A percentile compares a stretch with the other conserved stretches of the same genome.
phyloP scores from a whole-genome alignment of 2,329 filamentous ascomycete species.

The Hymenoscyphus fraxineus region DNA sequence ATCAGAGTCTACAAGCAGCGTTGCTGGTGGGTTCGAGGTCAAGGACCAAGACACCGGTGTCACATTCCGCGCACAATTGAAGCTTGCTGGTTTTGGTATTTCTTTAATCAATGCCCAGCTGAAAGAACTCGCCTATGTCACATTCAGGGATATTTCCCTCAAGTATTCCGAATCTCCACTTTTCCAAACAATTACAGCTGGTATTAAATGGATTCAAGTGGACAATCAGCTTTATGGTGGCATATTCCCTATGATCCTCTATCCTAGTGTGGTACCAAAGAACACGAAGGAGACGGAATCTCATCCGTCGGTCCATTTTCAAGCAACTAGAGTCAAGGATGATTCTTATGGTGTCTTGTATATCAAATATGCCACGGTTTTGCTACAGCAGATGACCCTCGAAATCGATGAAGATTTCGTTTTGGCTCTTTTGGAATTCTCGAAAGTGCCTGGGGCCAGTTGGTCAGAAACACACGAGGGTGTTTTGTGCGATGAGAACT shows the following conservation, averaged over 20 bases:
- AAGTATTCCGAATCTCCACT: constrained; percentile 90
- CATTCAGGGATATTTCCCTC: constrained; percentile 83
- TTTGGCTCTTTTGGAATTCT: constrained; percentile 90
- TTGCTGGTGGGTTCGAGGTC: constrained; percentile 77
- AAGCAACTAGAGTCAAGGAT: constrained; percentile 92
- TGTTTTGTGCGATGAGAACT: constrained; percentile 79
- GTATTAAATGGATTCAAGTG: constrained; percentile 98
- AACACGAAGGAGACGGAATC: constrained; percentile 90
- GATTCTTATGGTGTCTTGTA: constrained; percentile 97
- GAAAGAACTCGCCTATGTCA: constrained; percentile 89
- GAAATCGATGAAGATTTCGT: constrained; percentile 98
- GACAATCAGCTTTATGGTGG: constrained; percentile 98
- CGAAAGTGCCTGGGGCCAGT: constrained; percentile 83
- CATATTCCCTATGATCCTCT: constrained; percentile 95
- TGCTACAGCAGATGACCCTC: constrained; percentile 96
- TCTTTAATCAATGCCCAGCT: constrained; percentile 91
- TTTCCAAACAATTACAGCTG: constrained; percentile 85
- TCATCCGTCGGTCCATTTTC: constrained; percentile 88
- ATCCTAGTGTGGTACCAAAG: constrained; percentile 96
- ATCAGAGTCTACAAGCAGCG: constrained; percentile 48
- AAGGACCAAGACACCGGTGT: constrained; percentile 86
- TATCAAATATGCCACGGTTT: constrained; percentile 93
- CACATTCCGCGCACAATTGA: constrained; percentile 84
- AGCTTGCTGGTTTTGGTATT: constrained; percentile 84
- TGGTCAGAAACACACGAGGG: constrained; percentile 77